Evolutionary conservation across 805 yeast species (phyloP).

Genomic region (Geotrichum ghanense): DNA sequence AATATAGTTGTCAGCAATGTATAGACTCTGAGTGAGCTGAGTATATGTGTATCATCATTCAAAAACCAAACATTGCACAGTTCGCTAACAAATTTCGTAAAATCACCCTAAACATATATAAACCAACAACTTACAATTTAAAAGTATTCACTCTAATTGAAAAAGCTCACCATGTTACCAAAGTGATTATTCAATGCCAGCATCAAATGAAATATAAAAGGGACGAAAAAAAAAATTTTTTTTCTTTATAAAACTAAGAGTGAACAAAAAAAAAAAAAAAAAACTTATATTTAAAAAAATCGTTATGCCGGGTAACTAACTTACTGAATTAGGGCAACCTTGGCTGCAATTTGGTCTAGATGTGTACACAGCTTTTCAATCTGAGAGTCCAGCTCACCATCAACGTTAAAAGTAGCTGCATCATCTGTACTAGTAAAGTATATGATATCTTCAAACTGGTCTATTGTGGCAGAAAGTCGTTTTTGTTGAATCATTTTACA

Average conservation of each 20-base stretch:
- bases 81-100: not conserved
- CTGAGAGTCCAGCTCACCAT: slow-evolving; percentile 5
- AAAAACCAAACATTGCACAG: not conserved
- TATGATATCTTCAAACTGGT: slow-evolving; percentile 19
- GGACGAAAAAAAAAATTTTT: no score
- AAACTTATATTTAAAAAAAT: not conserved
- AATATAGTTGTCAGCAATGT: slow-evolving; percentile 15
- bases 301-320: not conserved
- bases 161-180: not conserved
- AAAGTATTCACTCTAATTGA: no score
- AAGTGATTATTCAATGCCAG: no score
- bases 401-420: not conserved
- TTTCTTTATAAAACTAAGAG: no score
- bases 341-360: slow-evolving; percentile 15
- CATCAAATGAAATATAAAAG: no score
- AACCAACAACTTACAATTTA: no score
- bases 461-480: slow-evolving; percentile 21
- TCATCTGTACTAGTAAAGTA: slow-evolving; percentile 9
- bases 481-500: slow-evolving; percentile 23
- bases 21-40: slow-evolving; percentile 21
- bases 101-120: no score
- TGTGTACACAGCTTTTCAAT: slow-evolving; percentile 13
- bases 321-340: slow-evolving; percentile 2
- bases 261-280: not conserved
- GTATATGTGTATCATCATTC: slow-evolving; percentile 17